Conservation (phyloP, 208 protist species). For the Willaertia magna region DNA sequence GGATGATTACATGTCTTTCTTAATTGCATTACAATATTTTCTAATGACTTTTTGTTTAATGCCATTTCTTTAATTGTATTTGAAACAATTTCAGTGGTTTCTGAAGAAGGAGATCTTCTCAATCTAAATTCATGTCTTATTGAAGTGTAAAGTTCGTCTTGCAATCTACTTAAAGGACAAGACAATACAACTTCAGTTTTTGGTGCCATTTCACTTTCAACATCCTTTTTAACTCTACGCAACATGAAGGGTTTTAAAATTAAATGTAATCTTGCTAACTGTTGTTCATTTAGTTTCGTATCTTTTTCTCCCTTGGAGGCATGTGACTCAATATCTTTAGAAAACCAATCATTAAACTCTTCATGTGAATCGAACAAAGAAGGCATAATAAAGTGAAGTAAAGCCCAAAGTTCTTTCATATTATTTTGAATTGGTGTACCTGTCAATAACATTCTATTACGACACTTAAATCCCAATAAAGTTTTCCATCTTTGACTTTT, state of each 20-base stretch:
- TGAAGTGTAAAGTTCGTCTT: neutral
- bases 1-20: slow-evolving; percentile 50
- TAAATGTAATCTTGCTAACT: slow-evolving; percentile 46
- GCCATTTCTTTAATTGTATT: neutral
- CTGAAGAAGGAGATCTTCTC: neutral
- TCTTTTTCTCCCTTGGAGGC: slow-evolving; percentile 14
- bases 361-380: slow-evolving; percentile 55
- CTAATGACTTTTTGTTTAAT: neutral
- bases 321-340: slow-evolving; percentile 22
- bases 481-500: slow-evolving; percentile 50
- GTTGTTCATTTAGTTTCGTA: slow-evolving; percentile 1
- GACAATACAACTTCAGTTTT: slow-evolving; percentile 34
- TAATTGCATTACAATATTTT: slow-evolving; percentile 18
- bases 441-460: slow-evolving; percentile 68
- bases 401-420: slow-evolving; percentile 48
- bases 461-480: slow-evolving; percentile 50
- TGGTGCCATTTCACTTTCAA: slow-evolving; percentile 52
- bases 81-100: neutral
- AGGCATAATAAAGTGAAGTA: slow-evolving; percentile 81
- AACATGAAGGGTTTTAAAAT: slow-evolving; percentile 76
- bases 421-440: slow-evolving; percentile 62
- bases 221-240: slow-evolving; percentile 58
- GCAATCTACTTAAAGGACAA: neutral
- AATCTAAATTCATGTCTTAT: neutral
- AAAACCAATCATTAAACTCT: slow-evolving; percentile 80